These are phyloP conservation scores for Coniophora puteana DNA, from an alignment of 1,284 basidiomycete species.

Conservation along the genomic window DNA sequence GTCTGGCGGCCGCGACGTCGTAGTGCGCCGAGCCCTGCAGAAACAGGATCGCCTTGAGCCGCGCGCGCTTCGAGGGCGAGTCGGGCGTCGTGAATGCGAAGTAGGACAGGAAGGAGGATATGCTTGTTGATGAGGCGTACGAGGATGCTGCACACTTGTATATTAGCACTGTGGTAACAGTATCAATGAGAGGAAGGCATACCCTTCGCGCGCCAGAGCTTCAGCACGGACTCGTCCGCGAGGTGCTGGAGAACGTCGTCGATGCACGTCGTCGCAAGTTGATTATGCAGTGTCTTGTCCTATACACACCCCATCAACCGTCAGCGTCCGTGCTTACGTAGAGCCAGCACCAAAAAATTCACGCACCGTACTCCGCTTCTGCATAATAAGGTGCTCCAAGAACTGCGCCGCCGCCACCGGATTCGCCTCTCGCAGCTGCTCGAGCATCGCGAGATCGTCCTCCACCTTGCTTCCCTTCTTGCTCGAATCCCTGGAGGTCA, in stretches of 20 bases:
- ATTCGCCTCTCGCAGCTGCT: slow-evolving; percentile 54
- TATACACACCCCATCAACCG: slow-evolving; percentile 18
- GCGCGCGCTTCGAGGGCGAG: slow-evolving; percentile 65
- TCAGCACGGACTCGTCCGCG: slow-evolving; percentile 44
- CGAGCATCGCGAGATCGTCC: slow-evolving; percentile 55
- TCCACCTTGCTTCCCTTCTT: slow-evolving; percentile 42
- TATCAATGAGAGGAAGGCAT: slow-evolving; percentile 4
- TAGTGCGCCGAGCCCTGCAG: slow-evolving; percentile 53
- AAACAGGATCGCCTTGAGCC: slow-evolving; percentile 76
- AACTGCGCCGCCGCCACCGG: slow-evolving; percentile 56
- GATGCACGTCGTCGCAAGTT: slow-evolving; percentile 53
- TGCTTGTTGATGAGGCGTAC: slow-evolving; percentile 30
- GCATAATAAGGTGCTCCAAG: slow-evolving; percentile 79
- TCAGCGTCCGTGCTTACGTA: neutral
- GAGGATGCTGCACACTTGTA: slow-evolving; percentile 39
- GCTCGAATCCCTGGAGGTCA: slow-evolving; percentile 46
- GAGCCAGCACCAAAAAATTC: slow-evolving; percentile 1
- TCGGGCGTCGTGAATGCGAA: slow-evolving; percentile 69
- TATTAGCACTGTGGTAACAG: neutral
- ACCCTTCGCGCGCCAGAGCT: slow-evolving; percentile 76
- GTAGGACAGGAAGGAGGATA: slow-evolving; percentile 52
- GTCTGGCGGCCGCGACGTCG: slow-evolving; percentile 16
- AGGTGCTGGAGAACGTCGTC: slow-evolving; percentile 50
- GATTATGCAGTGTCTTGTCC: slow-evolving; percentile 57
- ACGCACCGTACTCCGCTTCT: slow-evolving; percentile 49